A percentile compares a stretch with the other conserved stretches of the same genome.
Evolutionary conservation across 306 rosid genomes (phyloP).

Genomic region (Medicago lupulina): DNA sequence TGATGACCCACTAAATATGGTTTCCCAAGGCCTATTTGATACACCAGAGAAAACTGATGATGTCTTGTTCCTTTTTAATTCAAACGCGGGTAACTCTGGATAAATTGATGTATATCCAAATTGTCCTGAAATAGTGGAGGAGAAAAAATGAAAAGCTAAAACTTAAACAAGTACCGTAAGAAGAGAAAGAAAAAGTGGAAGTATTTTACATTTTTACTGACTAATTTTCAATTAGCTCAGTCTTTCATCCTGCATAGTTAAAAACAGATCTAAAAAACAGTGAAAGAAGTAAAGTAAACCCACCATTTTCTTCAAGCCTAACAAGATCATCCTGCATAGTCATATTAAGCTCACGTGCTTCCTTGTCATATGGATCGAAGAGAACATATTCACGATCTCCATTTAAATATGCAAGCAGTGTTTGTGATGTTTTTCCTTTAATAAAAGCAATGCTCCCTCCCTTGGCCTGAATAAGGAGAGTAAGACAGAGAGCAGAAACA

Average conservation of each 20-base stretch:
- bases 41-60: slow-evolving; percentile 54
- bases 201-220: slow-evolving; percentile 3
- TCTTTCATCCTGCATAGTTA: too few species aligned
- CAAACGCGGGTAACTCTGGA: slow-evolving; percentile 72
- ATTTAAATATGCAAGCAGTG: slow-evolving; percentile 68
- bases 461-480: slow-evolving; percentile 58
- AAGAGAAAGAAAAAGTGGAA: background rate
- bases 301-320: slow-evolving; percentile 78
- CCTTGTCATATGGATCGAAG: slow-evolving; percentile 68
- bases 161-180: background rate
- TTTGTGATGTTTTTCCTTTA: slow-evolving; percentile 47
- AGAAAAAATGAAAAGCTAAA: slow-evolving; percentile 2
- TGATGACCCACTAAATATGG: slow-evolving; percentile 78
- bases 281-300: slow-evolving; percentile 27
- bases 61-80: slow-evolving; percentile 52
- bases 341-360: slow-evolving; percentile 51
- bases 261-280: too few species aligned
- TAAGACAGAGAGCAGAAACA: slow-evolving; percentile 5
- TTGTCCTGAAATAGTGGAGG: slow-evolving; percentile 55
- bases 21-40: slow-evolving; percentile 89
- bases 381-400: slow-evolving; percentile 79
- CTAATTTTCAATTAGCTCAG: slow-evolving; percentile 20
- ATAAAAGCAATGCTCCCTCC: slow-evolving; percentile 88
- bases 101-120: slow-evolving; percentile 76
- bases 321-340: slow-evolving; percentile 44